Evolutionary conservation across 768 basidiomycete species (phyloP).

Genomic region (Butyriboletus loyo): DNA sequence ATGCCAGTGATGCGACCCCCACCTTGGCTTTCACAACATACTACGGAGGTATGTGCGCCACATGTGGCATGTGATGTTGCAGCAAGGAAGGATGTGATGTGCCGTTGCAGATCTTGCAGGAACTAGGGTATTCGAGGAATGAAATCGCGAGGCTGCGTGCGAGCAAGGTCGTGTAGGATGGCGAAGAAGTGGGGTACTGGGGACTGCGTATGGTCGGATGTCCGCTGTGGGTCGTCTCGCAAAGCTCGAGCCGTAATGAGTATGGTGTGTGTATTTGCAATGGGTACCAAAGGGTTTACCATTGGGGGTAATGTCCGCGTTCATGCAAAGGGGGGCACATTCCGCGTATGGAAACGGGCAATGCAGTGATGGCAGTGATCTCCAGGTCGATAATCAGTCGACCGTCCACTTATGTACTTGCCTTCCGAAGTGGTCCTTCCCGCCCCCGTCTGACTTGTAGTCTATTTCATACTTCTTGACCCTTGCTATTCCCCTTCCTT

Average conservation of each 20-base stretch:
- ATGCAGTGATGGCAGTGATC: slow-evolving; percentile 24
- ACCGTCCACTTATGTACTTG: slow-evolving; percentile 31
- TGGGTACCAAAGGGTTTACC: slow-evolving; percentile 20
- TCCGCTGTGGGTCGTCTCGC: slow-evolving; percentile 29
- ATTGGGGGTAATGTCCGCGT: slow-evolving; percentile 15
- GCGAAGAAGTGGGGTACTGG: slow-evolving; percentile 19
- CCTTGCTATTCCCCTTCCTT: slow-evolving; percentile 6
- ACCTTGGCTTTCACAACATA: slow-evolving; percentile 87
- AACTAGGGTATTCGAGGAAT: slow-evolving; percentile 40
- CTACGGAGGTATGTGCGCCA: slow-evolving; percentile 53
- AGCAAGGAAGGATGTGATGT: slow-evolving; percentile 1
- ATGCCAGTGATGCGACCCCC: slow-evolving; percentile 76
- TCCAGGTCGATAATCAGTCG: slow-evolving; percentile 31
- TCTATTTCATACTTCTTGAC: slow-evolving; percentile 24
- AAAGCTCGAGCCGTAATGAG: slow-evolving; percentile 4
- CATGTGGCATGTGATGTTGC: slow-evolving; percentile 1
- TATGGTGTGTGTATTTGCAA: slow-evolving; percentile 28
- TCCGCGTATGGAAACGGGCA: slow-evolving; percentile 23
- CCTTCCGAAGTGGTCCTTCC: slow-evolving; percentile 22
- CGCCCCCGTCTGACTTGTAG: slow-evolving; percentile 24
- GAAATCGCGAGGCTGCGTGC: slow-evolving; percentile 44
- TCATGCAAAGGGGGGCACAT: background rate
- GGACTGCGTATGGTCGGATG: slow-evolving; percentile 13
- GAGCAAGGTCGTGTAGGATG: slow-evolving; percentile 39
- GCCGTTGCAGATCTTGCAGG: slow-evolving; percentile 36